phyloP scores from a whole-genome alignment of 306 rosid species.

The Herpetospermum pedunculosum region DNA sequence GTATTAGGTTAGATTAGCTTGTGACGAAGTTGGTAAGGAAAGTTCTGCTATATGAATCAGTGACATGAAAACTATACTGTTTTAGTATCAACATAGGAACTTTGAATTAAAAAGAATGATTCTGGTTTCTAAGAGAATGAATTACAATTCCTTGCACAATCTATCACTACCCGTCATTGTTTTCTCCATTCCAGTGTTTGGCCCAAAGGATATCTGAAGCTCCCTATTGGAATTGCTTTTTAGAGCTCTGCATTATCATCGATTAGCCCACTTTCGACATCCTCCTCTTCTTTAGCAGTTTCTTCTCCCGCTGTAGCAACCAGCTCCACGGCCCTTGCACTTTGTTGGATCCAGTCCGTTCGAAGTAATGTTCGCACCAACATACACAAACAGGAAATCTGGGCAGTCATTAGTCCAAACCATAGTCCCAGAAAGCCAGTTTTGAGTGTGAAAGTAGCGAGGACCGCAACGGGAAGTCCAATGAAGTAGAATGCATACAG shows the following conservation, averaged over 20 bases:
- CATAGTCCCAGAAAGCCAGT: slow-evolving; percentile 65
- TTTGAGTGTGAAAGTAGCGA: slow-evolving; percentile 31
- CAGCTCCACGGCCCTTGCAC: slow-evolving; percentile 46
- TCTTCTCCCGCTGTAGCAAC: slow-evolving; percentile 13
- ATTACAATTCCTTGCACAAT: not conserved
- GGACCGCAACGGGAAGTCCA: slow-evolving; percentile 61
- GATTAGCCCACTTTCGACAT: slow-evolving; percentile 43
- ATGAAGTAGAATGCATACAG: slow-evolving; percentile 64
- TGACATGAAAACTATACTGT: not conserved
- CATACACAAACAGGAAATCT: slow-evolving; percentile 58
- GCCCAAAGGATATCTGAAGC: not conserved
- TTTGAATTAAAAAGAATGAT: slow-evolving; percentile 6
- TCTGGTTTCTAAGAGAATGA: not conserved
- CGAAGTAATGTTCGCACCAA: slow-evolving; percentile 39
- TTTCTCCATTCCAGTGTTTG: not conserved
- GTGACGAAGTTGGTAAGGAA: not conserved
- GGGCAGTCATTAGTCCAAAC: slow-evolving; percentile 77
- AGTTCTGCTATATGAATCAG: not conserved
- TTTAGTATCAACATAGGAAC: not conserved
- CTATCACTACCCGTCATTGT: not conserved
- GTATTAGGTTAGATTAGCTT: not conserved
- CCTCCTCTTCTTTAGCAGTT: slow-evolving; percentile 7
- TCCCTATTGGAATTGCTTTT: not conserved
- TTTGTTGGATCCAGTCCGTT: slow-evolving; percentile 76
- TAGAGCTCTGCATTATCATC: slow-evolving; percentile 20